Conservation (phyloP, 2,329 filamentous ascomycete species). For the Ramularia endophylla region DNA sequence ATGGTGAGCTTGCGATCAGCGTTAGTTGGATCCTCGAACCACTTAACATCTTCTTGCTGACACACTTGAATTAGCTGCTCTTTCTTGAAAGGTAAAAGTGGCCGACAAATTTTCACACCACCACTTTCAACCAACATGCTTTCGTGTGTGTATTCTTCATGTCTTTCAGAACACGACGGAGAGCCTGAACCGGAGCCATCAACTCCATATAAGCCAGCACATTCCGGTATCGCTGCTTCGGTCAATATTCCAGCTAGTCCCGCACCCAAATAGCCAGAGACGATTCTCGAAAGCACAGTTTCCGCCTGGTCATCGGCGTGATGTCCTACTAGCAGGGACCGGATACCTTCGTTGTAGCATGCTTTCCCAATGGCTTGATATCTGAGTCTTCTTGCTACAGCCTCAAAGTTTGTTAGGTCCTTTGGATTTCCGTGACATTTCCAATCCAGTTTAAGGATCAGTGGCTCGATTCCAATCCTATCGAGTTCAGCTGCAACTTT, state of each 20-base stretch:
- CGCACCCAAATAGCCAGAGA: constrained; percentile 59
- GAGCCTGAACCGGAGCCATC: constrained; percentile 42
- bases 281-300: constrained; percentile 74
- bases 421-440: constrained; percentile 32
- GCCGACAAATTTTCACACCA: constrained; percentile 62
- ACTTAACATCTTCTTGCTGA: constrained; percentile 57
- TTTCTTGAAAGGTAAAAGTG: constrained; percentile 66
- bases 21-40: constrained; percentile 86
- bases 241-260: constrained; percentile 47
- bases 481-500: constrained; percentile 38
- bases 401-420: constrained; percentile 64
- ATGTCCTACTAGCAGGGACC: constrained; percentile 70
- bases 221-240: constrained; percentile 64
- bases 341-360: constrained; percentile 49
- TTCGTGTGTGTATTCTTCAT: constrained; percentile 2
- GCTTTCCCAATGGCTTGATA: constrained; percentile 64
- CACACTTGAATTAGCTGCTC: constrained; percentile 70
- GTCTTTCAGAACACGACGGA: constrained; percentile 2
- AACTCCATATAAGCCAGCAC: constrained; percentile 65
- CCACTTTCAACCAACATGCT: constrained; percentile 26
- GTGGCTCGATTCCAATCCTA: constrained; percentile 18
- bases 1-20: constrained; percentile 66
- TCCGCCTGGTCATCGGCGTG: constrained; percentile 90
- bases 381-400: constrained; percentile 64
- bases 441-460: constrained; percentile 35